Base-by-base conservation (phyloP, 805 yeast genomes). In the Yarrowia bubula region DNA sequence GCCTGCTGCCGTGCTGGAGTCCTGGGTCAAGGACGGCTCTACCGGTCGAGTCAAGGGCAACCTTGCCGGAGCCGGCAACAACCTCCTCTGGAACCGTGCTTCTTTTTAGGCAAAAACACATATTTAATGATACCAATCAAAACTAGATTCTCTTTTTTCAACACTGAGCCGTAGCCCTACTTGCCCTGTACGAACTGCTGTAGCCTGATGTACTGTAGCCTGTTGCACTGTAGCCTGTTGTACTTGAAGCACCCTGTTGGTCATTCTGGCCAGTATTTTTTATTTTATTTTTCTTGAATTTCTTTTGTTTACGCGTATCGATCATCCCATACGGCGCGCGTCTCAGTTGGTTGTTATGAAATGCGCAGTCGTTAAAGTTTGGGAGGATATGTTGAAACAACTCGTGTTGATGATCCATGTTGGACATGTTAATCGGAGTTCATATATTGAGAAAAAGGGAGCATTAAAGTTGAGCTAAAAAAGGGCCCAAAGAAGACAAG, bases 71-170 rank as follows among this genome's bases (percentile, higher is more conserved):
- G 46, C 62, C 15, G 32, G 31, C 33, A 55, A 55, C 48, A 41
- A 41, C 48, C 5, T 55, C 39, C 43, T 42, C 4, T 55, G 48
- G 48, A 55, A 55, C 62, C 62, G 62, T 14, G 62, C 58, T 9
- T 51, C 58, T 22, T 51, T 37, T 22, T 51, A 37, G 15, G 28
- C 32, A 35, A 51, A 35, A 48, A 48, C 41, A 48, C 41, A 37
- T 51, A 51, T 51, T 51, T 51, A 51, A 51, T 51, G 58, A 51
- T 51, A 22, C 42, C 42, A 17, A 35, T 35, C 41, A 50, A 50
- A 35, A 50, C 17, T 47, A 33, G 39, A 48, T 35, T 50, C 39
- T n/a, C n/a, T n/a, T n/a, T n/a, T n/a, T n/a, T n/a, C n/a, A n/a
- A n/a, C n/a, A n/a, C n/a, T n/a, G n/a, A n/a, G n/a, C n/a, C n/a